These are phyloP conservation scores for Phytomonas sp. DNA, from an alignment of 208 protist genomes.

Conservation along the genomic window DNA sequence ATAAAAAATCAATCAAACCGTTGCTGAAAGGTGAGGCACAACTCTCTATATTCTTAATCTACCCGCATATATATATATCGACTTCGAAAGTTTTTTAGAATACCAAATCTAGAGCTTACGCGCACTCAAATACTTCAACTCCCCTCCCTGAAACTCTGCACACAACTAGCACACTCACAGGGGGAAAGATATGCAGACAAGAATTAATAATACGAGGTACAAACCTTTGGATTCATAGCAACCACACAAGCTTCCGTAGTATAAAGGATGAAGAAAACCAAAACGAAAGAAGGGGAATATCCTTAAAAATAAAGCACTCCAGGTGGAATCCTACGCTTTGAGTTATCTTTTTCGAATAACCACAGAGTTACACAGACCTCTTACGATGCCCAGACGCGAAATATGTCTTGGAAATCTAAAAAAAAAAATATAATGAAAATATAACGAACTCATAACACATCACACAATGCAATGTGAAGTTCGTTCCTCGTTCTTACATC, in stretches of 20 bases:
- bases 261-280: slow-evolving; percentile 5
- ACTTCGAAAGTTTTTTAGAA: neutral
- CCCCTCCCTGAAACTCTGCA: neutral
- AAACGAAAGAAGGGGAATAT: slow-evolving; percentile 4
- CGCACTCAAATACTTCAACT: neutral
- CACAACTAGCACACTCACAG: neutral
- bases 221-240: neutral
- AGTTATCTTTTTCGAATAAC: neutral
- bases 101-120: neutral
- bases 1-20: neutral
- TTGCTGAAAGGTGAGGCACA: neutral
- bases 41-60: neutral
- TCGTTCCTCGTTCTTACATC: neutral
- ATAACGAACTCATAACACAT: neutral
- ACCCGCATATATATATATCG: neutral
- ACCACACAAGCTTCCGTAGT: neutral
- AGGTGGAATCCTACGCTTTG: slow-evolving; percentile 1
- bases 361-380: neutral
- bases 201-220: neutral
- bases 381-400: neutral
- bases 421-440: slow-evolving; percentile 5
- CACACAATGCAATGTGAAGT: neutral
- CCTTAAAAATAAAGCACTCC: neutral
- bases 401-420: neutral
- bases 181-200: neutral